Evolutionary conservation across 176 grass and related monocot genomes (phyloP), one percentile per base, ranked within the genome.

Genomic region (Ananas comosus): DNA sequence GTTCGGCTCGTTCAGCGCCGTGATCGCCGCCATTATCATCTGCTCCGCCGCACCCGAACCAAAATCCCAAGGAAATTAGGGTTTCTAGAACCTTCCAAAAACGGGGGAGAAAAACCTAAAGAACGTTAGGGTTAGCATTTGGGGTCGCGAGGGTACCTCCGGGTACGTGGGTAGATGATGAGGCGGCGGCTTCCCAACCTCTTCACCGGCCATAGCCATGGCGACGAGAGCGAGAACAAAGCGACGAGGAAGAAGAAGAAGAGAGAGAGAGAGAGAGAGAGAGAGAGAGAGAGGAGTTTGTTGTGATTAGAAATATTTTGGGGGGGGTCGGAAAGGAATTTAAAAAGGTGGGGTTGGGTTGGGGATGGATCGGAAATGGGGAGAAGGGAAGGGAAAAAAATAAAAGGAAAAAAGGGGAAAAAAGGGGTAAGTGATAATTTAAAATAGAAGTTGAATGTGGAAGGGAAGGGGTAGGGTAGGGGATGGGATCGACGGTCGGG

Each of bases 11-110:
- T 49, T 50, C 12, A 75, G 63, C 48, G 72, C 48, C 2, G 3
- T 3, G 10, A 75, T 67, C 73, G 63, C 73, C 13, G 49, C 73
- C 21, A 66, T n/a, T 51, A 75, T 75, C 73, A 75, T 66, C 73
- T 75, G 21, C 63, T 59, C 51, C 29, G 16, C 21, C 2, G 9
- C 18, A 27, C 4, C 14, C 24, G 2, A 58, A 13, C n/a, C 21
- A 22, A 22, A 27, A 24, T 8, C 4, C 13, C 56, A 24, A 73
- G 4, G 14, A 51, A 53, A 42, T 23, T 11, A 71, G 18, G 33
- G 33, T 42, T 42, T 6, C 33, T 7, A 0, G 4, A 42, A 68
- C 13, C 12, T 42, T 42, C 33, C 33, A 42, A 42, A 42, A 42
- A 42, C 33, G 33, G 5, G 6, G 6, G 5, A 42, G 8, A 10